Evolutionary conservation across 768 basidiomycete genomes (phyloP).

Genomic region (Psilocybe azurescens): DNA sequence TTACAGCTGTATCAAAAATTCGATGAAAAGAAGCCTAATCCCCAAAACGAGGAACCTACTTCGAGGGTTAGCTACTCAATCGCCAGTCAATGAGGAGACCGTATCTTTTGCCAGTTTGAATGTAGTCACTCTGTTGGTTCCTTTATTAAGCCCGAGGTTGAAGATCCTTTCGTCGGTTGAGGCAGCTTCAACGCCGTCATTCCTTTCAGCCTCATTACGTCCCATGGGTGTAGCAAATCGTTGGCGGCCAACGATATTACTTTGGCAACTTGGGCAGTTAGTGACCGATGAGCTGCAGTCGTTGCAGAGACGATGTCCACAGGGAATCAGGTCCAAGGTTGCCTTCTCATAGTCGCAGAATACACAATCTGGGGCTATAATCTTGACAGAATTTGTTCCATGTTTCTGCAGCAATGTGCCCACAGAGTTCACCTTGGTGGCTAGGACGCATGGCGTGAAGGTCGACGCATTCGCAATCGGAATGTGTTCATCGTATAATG

Average conservation of each 20-base stretch:
- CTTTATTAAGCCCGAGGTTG: not conserved
- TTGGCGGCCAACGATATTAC: not conserved
- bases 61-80: not conserved
- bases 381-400: not conserved
- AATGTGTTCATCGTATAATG: constrained; percentile 18
- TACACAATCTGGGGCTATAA: not conserved
- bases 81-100: constrained; percentile 4
- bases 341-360: constrained; percentile 16
- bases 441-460: not conserved
- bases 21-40: too few relatives aligned
- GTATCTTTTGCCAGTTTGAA: constrained; percentile 9
- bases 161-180: constrained; percentile 13
- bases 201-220: constrained; percentile 3
- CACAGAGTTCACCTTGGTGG: not conserved
- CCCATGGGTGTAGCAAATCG: constrained; percentile 15
- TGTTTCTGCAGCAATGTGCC: not conserved
- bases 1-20: too few relatives aligned
- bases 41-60: too few relatives aligned
- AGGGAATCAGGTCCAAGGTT: constrained; percentile 7
- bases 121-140: not conserved
- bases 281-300: constrained; percentile 7
- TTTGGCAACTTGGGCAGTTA: constrained; percentile 11
- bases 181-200: constrained; percentile 13
- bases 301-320: constrained; percentile 17
- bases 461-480: constrained; percentile 11